These are phyloP conservation scores for Chlorophyllum brunneum DNA, from an alignment of 768 basidiomycete genomes.

Conservation along the genomic window DNA sequence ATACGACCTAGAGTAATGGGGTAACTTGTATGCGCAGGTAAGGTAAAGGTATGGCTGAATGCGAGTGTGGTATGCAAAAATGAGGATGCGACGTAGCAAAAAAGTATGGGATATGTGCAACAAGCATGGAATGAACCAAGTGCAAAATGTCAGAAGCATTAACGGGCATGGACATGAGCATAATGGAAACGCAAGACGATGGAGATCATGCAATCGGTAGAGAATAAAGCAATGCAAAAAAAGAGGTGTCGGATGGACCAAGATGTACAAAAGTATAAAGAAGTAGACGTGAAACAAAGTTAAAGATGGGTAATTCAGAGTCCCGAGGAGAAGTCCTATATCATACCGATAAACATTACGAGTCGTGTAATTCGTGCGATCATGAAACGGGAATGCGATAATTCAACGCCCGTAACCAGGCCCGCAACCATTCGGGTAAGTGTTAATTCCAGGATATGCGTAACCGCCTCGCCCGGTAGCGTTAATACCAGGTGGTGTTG, in stretches of 20 bases:
- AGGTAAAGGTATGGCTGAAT: too few species aligned
- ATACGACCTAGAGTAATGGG: too few species aligned
- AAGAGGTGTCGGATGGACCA: background rate
- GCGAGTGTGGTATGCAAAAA: slow-evolving; percentile 5
- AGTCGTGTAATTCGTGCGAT: background rate
- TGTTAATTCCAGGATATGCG: background rate
- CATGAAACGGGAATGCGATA: background rate
- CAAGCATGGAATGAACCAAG: background rate
- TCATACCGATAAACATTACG: slow-evolving; percentile 10
- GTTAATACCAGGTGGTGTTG: background rate
- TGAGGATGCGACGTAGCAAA: background rate
- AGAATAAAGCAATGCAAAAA: background rate
- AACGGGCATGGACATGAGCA: background rate
- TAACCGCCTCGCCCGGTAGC: background rate
- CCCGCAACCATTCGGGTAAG: background rate
- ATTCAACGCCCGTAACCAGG: slow-evolving; percentile 2
- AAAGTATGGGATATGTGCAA: too few species aligned
- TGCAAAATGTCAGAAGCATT: background rate
- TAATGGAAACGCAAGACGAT: background rate
- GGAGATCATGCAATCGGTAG: background rate
- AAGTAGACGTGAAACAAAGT: background rate
- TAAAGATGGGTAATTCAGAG: background rate
- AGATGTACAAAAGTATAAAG: slow-evolving; percentile 5
- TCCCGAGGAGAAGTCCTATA: slow-evolving; percentile 1
- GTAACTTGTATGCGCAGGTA: too few species aligned